These are phyloP conservation scores for Ustilago bromivora DNA, from an alignment of 1,284 basidiomycete genomes.

Conservation along the genomic window DNA sequence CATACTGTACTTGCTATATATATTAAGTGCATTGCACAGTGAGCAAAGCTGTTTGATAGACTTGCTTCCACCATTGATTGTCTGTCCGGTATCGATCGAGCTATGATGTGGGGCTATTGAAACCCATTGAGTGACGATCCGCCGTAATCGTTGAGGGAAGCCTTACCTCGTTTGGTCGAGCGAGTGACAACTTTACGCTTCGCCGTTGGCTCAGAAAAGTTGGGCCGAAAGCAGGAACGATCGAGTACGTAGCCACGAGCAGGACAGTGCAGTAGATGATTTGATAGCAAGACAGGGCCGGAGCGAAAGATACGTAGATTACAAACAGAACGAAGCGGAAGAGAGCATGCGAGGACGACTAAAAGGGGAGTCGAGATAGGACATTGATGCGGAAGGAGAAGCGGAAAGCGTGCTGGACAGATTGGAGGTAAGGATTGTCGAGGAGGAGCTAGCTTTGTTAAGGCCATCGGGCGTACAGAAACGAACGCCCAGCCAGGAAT, in stretches of 20 bases:
- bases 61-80: no score
- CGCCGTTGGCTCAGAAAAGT: neutral
- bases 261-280: neutral
- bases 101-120: neutral
- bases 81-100: no score
- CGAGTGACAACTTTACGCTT: neutral
- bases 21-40: no score
- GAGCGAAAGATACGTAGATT: constrained; percentile 16
- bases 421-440: neutral
- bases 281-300: constrained; percentile 5
- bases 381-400: neutral
- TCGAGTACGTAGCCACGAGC: neutral
- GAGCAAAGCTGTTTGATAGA: no score
- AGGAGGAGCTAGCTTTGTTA: no score
- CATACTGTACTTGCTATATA: no score
- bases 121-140: neutral
- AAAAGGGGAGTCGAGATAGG: neutral
- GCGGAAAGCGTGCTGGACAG: neutral
- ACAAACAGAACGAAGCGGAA: constrained; percentile 22
- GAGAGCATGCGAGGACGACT: constrained; percentile 17
- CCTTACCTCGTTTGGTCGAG: neutral
- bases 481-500: no score
- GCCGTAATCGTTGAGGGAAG: neutral
- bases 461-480: no score
- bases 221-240: neutral